These are phyloP conservation scores for Coffea canephora DNA, from an alignment of 257 asterid genomes.

Conservation along the genomic window DNA sequence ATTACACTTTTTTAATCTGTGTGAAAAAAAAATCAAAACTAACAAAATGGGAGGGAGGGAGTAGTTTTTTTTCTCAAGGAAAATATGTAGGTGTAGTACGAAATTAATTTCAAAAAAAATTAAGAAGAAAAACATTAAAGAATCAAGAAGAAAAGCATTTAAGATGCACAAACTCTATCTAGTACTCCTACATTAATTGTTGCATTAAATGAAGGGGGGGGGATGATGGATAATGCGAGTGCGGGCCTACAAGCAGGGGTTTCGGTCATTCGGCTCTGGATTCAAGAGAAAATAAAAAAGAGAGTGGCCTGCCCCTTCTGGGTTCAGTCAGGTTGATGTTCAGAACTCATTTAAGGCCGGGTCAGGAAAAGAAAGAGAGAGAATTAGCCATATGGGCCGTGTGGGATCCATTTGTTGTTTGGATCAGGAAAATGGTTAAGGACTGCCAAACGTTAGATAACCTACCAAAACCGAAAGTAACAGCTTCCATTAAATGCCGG, in stretches of 20 bases:
- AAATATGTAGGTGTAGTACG: too few species aligned
- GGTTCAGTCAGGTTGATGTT: not conserved
- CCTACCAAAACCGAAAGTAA: not conserved
- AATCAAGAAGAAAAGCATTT: too few species aligned
- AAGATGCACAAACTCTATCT: too few species aligned
- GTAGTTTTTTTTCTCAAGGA: too few species aligned
- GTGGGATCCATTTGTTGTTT: not conserved
- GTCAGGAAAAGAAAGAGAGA: not conserved
- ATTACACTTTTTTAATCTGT: too few species aligned
- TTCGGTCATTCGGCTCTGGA: slow-evolving; percentile 15
- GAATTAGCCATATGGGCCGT: not conserved
- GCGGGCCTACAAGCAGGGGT: slow-evolving; percentile 26
- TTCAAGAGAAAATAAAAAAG: not conserved
- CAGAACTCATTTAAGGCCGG: slow-evolving; percentile 1
- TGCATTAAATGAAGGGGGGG: slow-evolving; percentile 5
- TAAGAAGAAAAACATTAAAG: too few species aligned
- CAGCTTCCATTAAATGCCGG: not conserved
- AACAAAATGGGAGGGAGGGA: too few species aligned
- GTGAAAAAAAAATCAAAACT: too few species aligned
- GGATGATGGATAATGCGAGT: slow-evolving; percentile 16
- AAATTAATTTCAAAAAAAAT: too few species aligned
- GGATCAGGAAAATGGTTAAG: not conserved
- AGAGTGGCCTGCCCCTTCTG: not conserved
- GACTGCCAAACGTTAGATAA: not conserved
- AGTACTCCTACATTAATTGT: too few species aligned